These are phyloP conservation scores for Pezicula neosporulosa DNA, from an alignment of 2,329 filamentous ascomycete species.

Conservation along the genomic window DNA sequence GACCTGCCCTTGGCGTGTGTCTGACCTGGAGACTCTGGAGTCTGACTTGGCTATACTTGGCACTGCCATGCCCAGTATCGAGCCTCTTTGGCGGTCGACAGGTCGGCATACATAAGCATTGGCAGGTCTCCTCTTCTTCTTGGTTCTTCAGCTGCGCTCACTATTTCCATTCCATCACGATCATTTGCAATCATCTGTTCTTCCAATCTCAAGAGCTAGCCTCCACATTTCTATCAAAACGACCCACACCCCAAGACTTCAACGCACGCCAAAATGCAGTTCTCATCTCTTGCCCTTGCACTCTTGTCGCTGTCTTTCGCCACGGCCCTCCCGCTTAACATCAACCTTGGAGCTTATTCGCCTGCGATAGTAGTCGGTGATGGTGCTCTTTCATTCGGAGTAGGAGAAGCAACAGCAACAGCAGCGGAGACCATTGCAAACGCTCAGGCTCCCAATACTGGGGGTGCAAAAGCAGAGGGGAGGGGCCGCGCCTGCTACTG, in stretches of 20 bases:
- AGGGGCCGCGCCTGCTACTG: conserved; percentile 3
- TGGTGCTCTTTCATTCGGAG: conserved; percentile 17
- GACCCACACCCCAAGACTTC: background rate
- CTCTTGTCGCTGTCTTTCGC: conserved; percentile 8
- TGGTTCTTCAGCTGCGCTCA: conserved; percentile 1
- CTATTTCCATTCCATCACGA: background rate
- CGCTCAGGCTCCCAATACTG: too few species aligned
- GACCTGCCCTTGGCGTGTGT: background rate
- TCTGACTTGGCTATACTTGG: conserved; percentile 2
- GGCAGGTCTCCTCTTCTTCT: background rate
- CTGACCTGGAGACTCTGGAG: background rate
- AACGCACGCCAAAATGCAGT: conserved; percentile 8
- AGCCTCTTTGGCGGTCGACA: background rate
- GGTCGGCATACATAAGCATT: conserved; percentile 1
- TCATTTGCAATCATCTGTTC: background rate
- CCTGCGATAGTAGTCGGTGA: conserved; percentile 20
- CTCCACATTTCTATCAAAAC: background rate
- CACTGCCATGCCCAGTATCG: background rate
- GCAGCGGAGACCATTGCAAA: too few species aligned
- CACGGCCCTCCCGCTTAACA: conserved; percentile 15
- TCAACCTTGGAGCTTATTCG: conserved; percentile 17
- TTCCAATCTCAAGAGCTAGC: background rate
- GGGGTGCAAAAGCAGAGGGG: conserved; percentile 6
- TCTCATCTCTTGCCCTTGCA: conserved; percentile 6
- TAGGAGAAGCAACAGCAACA: conserved; percentile 5